Conservation (phyloP, 768 basidiomycete species). For the Paxillus rubicundulus region DNA sequence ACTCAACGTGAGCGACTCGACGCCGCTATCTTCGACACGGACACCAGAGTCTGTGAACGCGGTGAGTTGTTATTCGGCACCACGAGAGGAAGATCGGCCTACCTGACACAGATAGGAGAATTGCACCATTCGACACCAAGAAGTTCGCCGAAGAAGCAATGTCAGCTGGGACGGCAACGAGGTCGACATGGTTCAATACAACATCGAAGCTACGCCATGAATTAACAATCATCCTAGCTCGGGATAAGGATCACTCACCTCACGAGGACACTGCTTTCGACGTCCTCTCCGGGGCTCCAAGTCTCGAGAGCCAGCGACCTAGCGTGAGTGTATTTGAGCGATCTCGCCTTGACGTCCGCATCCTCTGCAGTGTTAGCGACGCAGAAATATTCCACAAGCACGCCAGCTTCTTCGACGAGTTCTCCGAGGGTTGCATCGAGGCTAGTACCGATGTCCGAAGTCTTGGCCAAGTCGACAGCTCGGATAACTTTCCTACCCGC, state of each 20-base stretch:
- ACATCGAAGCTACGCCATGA: slow-evolving; percentile 15
- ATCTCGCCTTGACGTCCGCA: slow-evolving; percentile 23
- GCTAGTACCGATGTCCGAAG: slow-evolving; percentile 13
- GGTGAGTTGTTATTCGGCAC: not conserved
- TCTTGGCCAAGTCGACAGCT: slow-evolving; percentile 23
- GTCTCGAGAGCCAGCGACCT: slow-evolving; percentile 20
- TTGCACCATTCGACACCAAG: slow-evolving; percentile 19
- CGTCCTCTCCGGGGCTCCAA: slow-evolving; percentile 13
- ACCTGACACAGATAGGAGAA: slow-evolving; percentile 25
- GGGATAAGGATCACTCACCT: slow-evolving; percentile 6
- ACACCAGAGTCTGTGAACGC: slow-evolving; percentile 13
- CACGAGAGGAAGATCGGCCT: not conserved
- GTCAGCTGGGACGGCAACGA: slow-evolving; percentile 20
- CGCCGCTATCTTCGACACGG: slow-evolving; percentile 12
- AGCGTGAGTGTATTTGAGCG: slow-evolving; percentile 10
- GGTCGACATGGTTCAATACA: slow-evolving; percentile 19
- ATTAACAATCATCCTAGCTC: not conserved
- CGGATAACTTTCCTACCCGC: slow-evolving; percentile 24
- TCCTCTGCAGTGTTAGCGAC: slow-evolving; percentile 16
- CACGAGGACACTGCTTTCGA: not conserved
- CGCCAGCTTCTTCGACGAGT: slow-evolving; percentile 13
- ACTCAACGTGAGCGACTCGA: slow-evolving; percentile 14
- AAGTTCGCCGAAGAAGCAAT: slow-evolving; percentile 23
- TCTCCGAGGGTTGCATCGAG: slow-evolving; percentile 16
- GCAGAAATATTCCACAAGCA: slow-evolving; percentile 19